These are phyloP conservation scores for Lecanicillium sp. DNA, from an alignment of 2,329 filamentous ascomycete genomes.

Conservation along the genomic window DNA sequence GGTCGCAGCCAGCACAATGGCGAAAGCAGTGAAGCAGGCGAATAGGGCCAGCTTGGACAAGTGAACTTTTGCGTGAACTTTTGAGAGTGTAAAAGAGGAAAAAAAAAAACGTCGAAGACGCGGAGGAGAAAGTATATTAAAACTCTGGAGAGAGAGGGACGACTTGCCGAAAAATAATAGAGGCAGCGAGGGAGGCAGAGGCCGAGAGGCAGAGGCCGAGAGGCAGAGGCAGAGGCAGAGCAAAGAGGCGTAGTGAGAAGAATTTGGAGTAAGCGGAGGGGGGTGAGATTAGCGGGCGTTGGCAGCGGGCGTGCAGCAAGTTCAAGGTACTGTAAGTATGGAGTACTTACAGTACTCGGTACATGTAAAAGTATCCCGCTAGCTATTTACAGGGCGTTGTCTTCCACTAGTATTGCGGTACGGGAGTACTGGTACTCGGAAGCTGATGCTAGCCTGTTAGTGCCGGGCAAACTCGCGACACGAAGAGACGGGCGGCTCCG, in stretches of 20 bases:
- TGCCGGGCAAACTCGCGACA: constrained; percentile 11
- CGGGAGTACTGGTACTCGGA: too few relatives aligned
- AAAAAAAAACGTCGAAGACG: background rate
- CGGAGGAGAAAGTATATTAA: background rate
- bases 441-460: too few relatives aligned
- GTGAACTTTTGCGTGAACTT: background rate
- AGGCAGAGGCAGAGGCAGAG: background rate
- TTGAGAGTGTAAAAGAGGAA: background rate
- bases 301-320: too few relatives aligned
- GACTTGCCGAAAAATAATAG: background rate
- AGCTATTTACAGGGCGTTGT: too few relatives aligned
- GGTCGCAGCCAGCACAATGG: constrained; percentile 8
- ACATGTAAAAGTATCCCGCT: too few relatives aligned
- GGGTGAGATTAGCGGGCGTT: background rate
- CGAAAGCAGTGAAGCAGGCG: background rate
- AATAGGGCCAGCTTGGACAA: constrained; percentile 2
- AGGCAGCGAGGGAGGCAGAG: background rate
- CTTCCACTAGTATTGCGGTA: too few relatives aligned
- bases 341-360: too few relatives aligned
- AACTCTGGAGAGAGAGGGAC: background rate
- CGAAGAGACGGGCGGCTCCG: constrained; percentile 8
- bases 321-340: too few relatives aligned
- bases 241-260: background rate
- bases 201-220: background rate
- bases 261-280: background rate